Conservation (phyloP, 352 stramenopile species). For the Phytophthora macrochlamydospora region DNA sequence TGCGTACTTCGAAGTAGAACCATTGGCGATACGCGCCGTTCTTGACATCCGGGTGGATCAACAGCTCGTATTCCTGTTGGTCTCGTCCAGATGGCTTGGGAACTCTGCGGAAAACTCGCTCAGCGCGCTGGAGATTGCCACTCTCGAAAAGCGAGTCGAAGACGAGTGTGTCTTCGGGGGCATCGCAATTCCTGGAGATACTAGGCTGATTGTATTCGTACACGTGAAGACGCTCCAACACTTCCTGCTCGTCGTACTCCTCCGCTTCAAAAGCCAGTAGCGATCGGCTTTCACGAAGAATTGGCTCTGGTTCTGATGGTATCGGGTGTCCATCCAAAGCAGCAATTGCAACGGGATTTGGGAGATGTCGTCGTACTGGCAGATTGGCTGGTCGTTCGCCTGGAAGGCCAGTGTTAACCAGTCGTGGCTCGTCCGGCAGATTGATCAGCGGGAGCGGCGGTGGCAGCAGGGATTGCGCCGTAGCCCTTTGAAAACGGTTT, state of each 20-base stretch:
- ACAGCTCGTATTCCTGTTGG: constrained; percentile 74
- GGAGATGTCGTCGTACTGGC: constrained; percentile 47
- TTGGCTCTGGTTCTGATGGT: constrained; percentile 39
- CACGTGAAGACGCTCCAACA: constrained; percentile 44
- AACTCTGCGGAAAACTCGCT: constrained; percentile 55
- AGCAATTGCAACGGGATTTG: constrained; percentile 10
- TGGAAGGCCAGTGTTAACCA: constrained; percentile 46
- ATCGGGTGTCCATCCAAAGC: constrained; percentile 13
- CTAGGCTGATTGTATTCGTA: constrained; percentile 80
- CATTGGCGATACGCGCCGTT: constrained; percentile 89
- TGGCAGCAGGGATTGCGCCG: constrained; percentile 37
- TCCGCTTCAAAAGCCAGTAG: constrained; percentile 43
- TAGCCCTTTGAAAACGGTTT: constrained; percentile 30
- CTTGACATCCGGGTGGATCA: constrained; percentile 79
- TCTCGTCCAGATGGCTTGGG: background rate
- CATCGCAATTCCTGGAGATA: constrained; percentile 36
- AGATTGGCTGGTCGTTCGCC: constrained; percentile 46
- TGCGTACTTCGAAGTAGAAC: constrained; percentile 91
- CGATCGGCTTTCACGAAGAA: constrained; percentile 47
- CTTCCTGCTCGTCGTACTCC: constrained; percentile 33
- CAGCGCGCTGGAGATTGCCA: constrained; percentile 64
- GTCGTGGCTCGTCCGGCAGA: constrained; percentile 50
- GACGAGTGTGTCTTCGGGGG: constrained; percentile 55
- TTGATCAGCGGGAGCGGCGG: constrained; percentile 67
- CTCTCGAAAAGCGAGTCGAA: constrained; percentile 85